Percentiles rank a stretch among this genome's conserved stretches.
Conservation (phyloP, 306 rosid genomes). For the Canavalia gladiata region DNA sequence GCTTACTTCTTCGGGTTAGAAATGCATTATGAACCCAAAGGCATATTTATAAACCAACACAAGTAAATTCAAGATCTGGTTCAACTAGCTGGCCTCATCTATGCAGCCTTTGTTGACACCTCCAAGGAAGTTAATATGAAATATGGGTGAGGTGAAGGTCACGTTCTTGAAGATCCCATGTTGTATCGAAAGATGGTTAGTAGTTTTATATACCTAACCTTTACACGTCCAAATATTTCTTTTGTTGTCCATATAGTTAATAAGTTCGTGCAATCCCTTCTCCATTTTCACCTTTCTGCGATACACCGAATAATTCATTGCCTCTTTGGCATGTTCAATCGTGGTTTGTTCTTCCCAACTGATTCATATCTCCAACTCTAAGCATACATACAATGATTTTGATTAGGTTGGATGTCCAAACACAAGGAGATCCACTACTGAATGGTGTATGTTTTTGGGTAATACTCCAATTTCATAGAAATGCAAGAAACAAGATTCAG, state of each 20-base stretch:
- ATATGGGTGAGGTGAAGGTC: neutral
- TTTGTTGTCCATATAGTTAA: neutral
- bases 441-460: neutral
- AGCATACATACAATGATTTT: neutral
- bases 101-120: neutral
- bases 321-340: neutral
- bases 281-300: neutral
- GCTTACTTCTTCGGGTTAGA: neutral
- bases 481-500: too few relatives aligned
- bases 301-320: neutral
- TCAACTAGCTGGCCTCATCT: neutral
- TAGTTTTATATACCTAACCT: neutral
- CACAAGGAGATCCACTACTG: constrained; percentile 3
- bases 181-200: too few relatives aligned
- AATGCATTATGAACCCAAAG: neutral
- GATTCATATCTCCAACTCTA: neutral
- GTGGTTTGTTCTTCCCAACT: neutral
- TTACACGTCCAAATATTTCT: neutral
- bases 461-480: neutral
- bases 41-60: neutral
- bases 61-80: neutral
- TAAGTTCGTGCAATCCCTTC: constrained; percentile 1
- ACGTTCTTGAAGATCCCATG: neutral
- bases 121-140: neutral
- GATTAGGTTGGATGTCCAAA: neutral